These are phyloP conservation scores for Russula vinacea DNA, from an alignment of 768 basidiomycete species.

Conservation along the genomic window DNA sequence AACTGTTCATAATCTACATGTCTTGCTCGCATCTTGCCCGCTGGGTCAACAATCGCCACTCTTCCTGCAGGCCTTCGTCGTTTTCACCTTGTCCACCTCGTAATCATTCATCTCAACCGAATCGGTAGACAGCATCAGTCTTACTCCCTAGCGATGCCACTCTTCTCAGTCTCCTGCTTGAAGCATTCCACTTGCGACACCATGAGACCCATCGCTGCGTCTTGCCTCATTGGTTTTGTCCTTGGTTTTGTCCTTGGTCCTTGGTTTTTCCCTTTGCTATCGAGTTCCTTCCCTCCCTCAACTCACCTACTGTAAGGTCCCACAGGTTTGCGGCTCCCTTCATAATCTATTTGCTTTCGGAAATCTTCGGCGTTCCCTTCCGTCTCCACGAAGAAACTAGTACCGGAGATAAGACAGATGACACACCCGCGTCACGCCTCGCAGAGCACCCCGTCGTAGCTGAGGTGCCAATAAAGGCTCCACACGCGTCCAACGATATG, in stretches of 20 bases:
- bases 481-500: background rate
- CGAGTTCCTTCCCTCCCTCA: too few relatives aligned
- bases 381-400: too few relatives aligned
- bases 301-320: background rate
- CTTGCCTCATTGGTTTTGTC: too few relatives aligned
- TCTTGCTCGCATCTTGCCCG: constrained; percentile 10
- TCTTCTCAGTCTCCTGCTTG: too few relatives aligned
- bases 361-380: background rate
- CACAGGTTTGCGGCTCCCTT: background rate
- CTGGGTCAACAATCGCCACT: background rate
- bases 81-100: background rate
- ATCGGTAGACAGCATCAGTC: too few relatives aligned
- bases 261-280: too few relatives aligned
- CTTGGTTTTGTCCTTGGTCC: too few relatives aligned
- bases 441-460: background rate
- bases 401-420: too few relatives aligned
- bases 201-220: too few relatives aligned
- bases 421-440: background rate
- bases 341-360: background rate
- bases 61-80: background rate
- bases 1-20: constrained; percentile 30
- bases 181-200: too few relatives aligned
- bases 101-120: too few relatives aligned
- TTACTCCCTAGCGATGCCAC: too few relatives aligned
- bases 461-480: background rate